Percentiles rank a stretch among this genome's conserved stretches.
These are phyloP conservation scores for Melastoma malabathricum DNA, from an alignment of 345 rosid species.

Conservation along the genomic window DNA sequence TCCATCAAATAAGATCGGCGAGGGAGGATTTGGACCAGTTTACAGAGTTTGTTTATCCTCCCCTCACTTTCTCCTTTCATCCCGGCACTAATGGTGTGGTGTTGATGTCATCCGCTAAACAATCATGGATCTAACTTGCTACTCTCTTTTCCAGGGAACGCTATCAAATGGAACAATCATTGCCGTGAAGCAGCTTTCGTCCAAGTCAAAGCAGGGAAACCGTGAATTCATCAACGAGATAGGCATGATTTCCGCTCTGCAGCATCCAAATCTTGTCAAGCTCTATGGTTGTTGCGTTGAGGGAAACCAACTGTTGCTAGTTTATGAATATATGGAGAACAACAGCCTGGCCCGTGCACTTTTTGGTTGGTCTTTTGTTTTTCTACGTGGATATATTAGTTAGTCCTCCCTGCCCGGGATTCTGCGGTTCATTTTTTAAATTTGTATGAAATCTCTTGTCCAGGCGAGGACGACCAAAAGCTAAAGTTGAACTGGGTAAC, in stretches of 20 bases:
- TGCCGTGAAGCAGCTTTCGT: slow-evolving; percentile 62
- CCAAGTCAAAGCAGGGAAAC: slow-evolving; percentile 62
- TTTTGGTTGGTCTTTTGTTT: slow-evolving; percentile 21
- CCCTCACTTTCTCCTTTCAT: neutral
- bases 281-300: slow-evolving; percentile 53
- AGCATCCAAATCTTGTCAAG: slow-evolving; percentile 55
- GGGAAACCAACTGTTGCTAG: slow-evolving; percentile 47
- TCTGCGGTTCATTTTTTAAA: neutral
- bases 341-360: slow-evolving; percentile 53
- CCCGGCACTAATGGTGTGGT: too few species aligned
- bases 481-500: slow-evolving; percentile 42
- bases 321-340: slow-evolving; percentile 57
- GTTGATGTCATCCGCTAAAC: too few species aligned
- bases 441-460: neutral
- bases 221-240: slow-evolving; percentile 58
- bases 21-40: slow-evolving; percentile 97
- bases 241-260: slow-evolving; percentile 64
- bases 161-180: slow-evolving; percentile 37
- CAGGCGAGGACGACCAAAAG: slow-evolving; percentile 31
- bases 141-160: slow-evolving; percentile 29
- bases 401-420: too few species aligned
- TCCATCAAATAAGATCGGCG: slow-evolving; percentile 64
- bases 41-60: slow-evolving; percentile 41
- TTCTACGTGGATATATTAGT: too few species aligned
- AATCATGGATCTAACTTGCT: neutral